Base-by-base conservation (phyloP, 768 basidiomycete genomes). In the Amylocystis lapponica region DNA sequence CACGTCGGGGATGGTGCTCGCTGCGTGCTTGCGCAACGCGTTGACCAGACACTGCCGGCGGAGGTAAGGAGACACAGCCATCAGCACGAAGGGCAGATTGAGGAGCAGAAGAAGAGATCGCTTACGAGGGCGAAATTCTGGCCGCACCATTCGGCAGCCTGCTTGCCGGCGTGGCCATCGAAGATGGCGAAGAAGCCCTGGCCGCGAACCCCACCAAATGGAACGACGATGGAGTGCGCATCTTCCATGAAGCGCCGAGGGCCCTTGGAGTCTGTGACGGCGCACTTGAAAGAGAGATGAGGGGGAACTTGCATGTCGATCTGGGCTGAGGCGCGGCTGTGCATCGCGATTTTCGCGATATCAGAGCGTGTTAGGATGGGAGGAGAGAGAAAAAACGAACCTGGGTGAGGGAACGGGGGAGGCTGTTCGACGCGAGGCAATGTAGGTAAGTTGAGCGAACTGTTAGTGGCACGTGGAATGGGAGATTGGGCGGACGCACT, bases 121-220 rank as follows among this genome's bases (percentile, higher is more conserved):
- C 70, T 46, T 60, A 84, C 93, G 72, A 93, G 82, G 59, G 98
- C 93, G 66, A 99, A 99, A 62, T 98, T 83, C 54, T 76, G 72
- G 32, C 96, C 96, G 64, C 96, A 98, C 94, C 95, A 98, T 63
- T 99, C 96, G 21, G 96, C 96, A 26, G 95, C 94, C 56, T 97
- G 90, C 62, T 95, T 98, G 14, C 96, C 96, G 1, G 96, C 96
- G 61, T 99, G 96, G 3, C 96, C 96, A 55, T 99, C 96, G 56
- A 98, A 99, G 34, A 99, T 81, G 5, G 95, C 95, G 62, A 95
- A 98, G 72, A 96, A 98, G 7, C 94, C 96, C 61, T 99, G 96
- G 0, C 96, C 96, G 33, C 85, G 79, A 16, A 98, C 72, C 27
- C 81, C 79, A 27, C 81, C 92, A 62, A 88, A 99, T 61, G 98